Evolutionary conservation across 768 basidiomycete species (phyloP).

Genomic region (Krasilnikovozyma curviuscula): DNA sequence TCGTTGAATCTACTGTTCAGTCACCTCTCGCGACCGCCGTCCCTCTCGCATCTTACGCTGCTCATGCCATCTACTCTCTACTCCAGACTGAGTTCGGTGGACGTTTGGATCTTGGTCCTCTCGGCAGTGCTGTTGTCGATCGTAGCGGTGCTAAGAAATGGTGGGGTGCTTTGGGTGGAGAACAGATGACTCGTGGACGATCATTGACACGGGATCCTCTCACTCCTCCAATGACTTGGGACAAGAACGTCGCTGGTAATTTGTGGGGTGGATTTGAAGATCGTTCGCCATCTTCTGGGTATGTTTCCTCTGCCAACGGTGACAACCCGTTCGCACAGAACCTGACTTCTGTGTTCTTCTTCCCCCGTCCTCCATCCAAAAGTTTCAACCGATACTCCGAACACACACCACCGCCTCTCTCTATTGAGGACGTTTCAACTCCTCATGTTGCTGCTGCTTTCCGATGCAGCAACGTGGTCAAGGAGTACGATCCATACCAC

Average conservation of each 20-base stretch:
- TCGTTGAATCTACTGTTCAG: not conserved
- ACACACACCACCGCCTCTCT: constrained; percentile 4
- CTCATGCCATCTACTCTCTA: constrained; percentile 7
- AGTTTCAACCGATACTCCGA: not conserved
- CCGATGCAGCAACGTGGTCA: too few relatives aligned
- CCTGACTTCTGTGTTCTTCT: not conserved
- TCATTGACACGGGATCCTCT: not conserved
- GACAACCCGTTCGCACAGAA: too few relatives aligned
- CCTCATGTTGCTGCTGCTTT: not conserved
- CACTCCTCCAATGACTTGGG: not conserved
- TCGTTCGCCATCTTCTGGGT: not conserved
- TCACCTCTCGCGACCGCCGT: not conserved
- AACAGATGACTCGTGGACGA: not conserved
- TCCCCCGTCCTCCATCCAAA: not conserved
- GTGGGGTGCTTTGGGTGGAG: too few relatives aligned
- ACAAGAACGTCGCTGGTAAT: not conserved
- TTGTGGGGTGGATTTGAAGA: constrained; percentile 4
- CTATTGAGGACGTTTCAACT: constrained; percentile 8
- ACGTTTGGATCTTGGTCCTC: not conserved
- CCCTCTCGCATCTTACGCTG: constrained; percentile 4
- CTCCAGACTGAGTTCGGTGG: constrained; percentile 1
- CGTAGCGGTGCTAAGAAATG: not conserved
- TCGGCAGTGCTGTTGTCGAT: not conserved
- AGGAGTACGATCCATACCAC: constrained; percentile 15
- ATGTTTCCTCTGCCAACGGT: too few relatives aligned